phyloP scores from a whole-genome alignment of 495 filamentous ascomycete genomes.

The Xylaria nigripes region DNA sequence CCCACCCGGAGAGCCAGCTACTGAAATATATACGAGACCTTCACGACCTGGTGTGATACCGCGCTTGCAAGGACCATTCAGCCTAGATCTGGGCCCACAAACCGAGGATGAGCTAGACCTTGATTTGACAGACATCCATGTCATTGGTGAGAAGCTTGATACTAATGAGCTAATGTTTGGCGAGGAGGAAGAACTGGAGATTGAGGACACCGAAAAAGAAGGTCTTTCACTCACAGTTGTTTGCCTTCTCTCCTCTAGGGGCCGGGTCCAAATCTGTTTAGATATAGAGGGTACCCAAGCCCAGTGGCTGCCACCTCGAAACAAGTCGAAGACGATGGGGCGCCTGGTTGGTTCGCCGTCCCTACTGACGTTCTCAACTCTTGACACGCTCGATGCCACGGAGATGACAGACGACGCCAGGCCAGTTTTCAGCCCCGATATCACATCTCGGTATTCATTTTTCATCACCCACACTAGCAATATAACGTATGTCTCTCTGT shows the following conservation, averaged over 20 bases:
- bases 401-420: slow-evolving; percentile 48
- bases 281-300: slow-evolving; percentile 74
- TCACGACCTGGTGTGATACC: slow-evolving; percentile 62
- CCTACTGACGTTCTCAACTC: slow-evolving; percentile 44
- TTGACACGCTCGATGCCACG: slow-evolving; percentile 51
- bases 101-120: slow-evolving; percentile 61
- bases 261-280: slow-evolving; percentile 68
- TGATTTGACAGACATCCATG: slow-evolving; percentile 45
- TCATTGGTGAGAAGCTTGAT: slow-evolving; percentile 48
- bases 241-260: slow-evolving; percentile 65
- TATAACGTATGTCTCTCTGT: slow-evolving; percentile 61
- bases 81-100: slow-evolving; percentile 55
- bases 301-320: slow-evolving; percentile 66
- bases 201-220: slow-evolving; percentile 49
- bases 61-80: slow-evolving; percentile 77
- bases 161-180: slow-evolving; percentile 52
- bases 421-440: slow-evolving; percentile 68
- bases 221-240: slow-evolving; percentile 64
- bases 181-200: slow-evolving; percentile 47
- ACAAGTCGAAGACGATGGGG: slow-evolving; percentile 37
- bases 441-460: slow-evolving; percentile 65
- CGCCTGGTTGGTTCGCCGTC: slow-evolving; percentile 24
- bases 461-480: slow-evolving; percentile 67
- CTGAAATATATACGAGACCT: slow-evolving; percentile 64
- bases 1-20: slow-evolving; percentile 28